Conservation (phyloP, 1,139 yeast species). For the Pichia sp. region DNA sequence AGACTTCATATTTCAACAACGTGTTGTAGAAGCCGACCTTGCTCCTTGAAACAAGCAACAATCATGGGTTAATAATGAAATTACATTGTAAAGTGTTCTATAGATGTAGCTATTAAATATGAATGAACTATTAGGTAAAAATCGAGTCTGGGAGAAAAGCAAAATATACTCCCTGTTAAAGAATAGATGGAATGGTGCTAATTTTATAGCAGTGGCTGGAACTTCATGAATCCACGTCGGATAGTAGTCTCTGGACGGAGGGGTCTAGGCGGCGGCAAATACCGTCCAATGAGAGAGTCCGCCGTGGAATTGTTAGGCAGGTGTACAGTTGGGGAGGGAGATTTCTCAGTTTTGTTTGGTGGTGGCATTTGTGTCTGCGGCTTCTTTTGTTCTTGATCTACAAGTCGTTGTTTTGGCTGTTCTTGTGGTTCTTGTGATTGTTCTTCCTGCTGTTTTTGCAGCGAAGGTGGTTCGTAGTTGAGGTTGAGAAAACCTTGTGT, state of each 20-base stretch:
- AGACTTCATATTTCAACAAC: too few relatives aligned
- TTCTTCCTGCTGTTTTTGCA: neutral
- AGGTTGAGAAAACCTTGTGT: constrained; percentile 23
- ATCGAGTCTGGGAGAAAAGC: too few relatives aligned
- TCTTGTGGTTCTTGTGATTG: too few relatives aligned
- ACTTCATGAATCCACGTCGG: constrained; percentile 13
- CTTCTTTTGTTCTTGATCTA: too few relatives aligned
- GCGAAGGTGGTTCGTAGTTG: constrained; percentile 16
- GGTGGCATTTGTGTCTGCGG: too few relatives aligned
- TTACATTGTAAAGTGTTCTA: too few relatives aligned
- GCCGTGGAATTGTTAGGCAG: neutral
- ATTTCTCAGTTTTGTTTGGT: too few relatives aligned
- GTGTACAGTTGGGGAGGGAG: too few relatives aligned
- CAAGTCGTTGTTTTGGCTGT: too few relatives aligned
- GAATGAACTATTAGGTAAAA: neutral
- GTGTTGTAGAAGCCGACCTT: neutral
- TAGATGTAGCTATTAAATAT: neutral
- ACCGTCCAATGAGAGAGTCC: constrained; percentile 10
- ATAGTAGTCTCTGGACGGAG: constrained; percentile 8
- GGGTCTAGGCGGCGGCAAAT: constrained; percentile 15
- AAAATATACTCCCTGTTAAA: too few relatives aligned
- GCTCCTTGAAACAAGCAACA: neutral
- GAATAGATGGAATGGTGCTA: too few relatives aligned
- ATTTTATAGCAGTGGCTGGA: constrained; percentile 15
- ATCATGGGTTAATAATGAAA: too few relatives aligned